A percentile compares a stretch with the other conserved stretches of the same genome.
Evolutionary conservation across 306 rosid species (phyloP).

Genomic region (Ziziphus jujuba): DNA sequence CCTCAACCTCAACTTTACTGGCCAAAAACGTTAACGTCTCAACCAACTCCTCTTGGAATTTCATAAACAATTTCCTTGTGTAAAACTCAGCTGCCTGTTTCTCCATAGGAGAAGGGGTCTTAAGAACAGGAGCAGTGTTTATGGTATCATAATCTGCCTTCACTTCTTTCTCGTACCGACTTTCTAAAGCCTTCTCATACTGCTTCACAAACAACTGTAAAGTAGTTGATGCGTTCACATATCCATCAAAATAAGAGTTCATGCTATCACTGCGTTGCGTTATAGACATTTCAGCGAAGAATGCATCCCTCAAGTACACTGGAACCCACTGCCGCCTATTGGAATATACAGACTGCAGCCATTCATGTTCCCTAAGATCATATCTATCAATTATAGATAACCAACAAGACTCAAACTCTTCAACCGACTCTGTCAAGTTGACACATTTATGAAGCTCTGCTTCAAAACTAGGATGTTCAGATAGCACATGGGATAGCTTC

Average conservation of each 20-base stretch:
- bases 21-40: constrained; percentile 37
- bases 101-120: constrained; percentile 46
- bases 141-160: constrained; percentile 34
- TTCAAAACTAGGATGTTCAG: constrained; percentile 32
- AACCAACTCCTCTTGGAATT: constrained; percentile 38
- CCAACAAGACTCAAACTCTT: constrained; percentile 43
- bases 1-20: constrained; percentile 31
- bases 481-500: constrained; percentile 28
- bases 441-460: constrained; percentile 30
- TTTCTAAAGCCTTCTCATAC: constrained; percentile 40
- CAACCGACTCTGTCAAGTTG: constrained; percentile 35
- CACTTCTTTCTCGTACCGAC: constrained; percentile 36
- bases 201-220: constrained; percentile 36
- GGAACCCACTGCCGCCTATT: constrained; percentile 34
- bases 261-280: constrained; percentile 37
- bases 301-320: constrained; percentile 31
- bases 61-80: constrained; percentile 37
- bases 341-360: constrained; percentile 31
- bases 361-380: constrained; percentile 32
- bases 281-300: constrained; percentile 39
- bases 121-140: constrained; percentile 30
- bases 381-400: constrained; percentile 27
- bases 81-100: constrained; percentile 35
- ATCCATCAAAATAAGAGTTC: constrained; percentile 46
- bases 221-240: constrained; percentile 40